These are phyloP conservation scores for Fomitopsis palustris DNA, from an alignment of 1,284 basidiomycete genomes.

Conservation along the genomic window DNA sequence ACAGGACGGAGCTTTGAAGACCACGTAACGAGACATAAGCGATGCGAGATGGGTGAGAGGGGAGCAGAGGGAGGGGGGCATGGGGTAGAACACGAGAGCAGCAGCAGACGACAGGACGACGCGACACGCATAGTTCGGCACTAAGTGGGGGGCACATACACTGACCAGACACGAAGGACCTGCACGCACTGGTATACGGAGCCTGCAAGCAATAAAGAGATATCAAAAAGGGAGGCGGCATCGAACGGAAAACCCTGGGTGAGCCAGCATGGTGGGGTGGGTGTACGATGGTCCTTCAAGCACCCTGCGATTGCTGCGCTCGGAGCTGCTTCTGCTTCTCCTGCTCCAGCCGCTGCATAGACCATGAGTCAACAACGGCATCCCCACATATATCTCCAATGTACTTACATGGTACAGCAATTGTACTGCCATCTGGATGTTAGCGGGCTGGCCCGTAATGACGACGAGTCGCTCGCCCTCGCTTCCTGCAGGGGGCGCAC, in stretches of 20 bases:
- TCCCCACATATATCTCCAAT: slow-evolving; percentile 5
- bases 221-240: slow-evolving; percentile 3
- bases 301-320: slow-evolving; percentile 21
- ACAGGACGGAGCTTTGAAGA: neutral
- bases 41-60: neutral
- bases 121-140: slow-evolving; percentile 1
- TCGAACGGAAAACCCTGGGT: neutral
- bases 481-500: slow-evolving; percentile 66
- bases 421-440: slow-evolving; percentile 96
- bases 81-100: neutral
- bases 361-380: neutral
- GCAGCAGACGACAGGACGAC: neutral
- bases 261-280: neutral
- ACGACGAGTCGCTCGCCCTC: slow-evolving; percentile 90
- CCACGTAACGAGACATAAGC: neutral
- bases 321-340: slow-evolving; percentile 84
- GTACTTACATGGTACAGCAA: slow-evolving; percentile 82
- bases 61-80: neutral
- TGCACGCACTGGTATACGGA: neutral
- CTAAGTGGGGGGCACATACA: neutral
- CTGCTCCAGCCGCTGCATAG: slow-evolving; percentile 72
- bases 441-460: slow-evolving; percentile 90
- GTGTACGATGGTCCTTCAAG: neutral
- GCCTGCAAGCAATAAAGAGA: slow-evolving; percentile 9
- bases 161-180: neutral